Evolutionary conservation across 371 early-diverging fungal species (phyloP), one percentile per base, ranked within the genome.

Genomic region (Synchytrium microbalum): DNA sequence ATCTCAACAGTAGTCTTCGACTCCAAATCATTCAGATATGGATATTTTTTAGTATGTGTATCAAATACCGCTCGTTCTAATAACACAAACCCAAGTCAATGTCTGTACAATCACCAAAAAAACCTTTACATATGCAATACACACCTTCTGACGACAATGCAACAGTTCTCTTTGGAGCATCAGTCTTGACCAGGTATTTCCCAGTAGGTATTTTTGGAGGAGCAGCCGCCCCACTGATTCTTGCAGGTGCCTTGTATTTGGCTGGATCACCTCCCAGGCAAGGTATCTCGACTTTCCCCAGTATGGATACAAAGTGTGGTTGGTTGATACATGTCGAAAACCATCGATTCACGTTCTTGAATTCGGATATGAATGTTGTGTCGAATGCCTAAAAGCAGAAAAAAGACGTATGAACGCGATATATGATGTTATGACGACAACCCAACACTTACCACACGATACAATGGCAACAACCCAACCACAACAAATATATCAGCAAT

Each of bases 331-430:
- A 75, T 68, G 91, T 91, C 72, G 69, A 75, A 81, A 88, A 90
- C 85, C 88, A 91, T 66, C 90, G 86, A 69, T 75, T 83, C 62
- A 92, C 78, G 70, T 90, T 90, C 70, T 80, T 80, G 79, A 74
- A 85, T 63, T 74, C 64, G 67, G 77, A 77, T 75, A 91, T 91
- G 77, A 79, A 76, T 19, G 75, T 74, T 60, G 75, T 28, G 19
- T 62, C 62, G 2, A 66, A 38, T n/a, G n/a, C n/a, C n/a, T n/a
- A n/a, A n/a, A n/a, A n/a, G n/a, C n/a, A n/a, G n/a, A n/a, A n/a
- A n/a, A n/a, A n/a, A n/a, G n/a, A n/a, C n/a, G n/a, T n/a, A n/a
- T n/a, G n/a, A n/a, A n/a, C n/a, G n/a, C n/a, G n/a, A n/a, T n/a
- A n/a, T n/a, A n/a, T n/a, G n/a, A n/a, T n/a, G n/a, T n/a, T n/a